These are phyloP conservation scores for Adiantum capillusveneris DNA, from an alignment of 75 land plant genomes.

Conservation along the genomic window DNA sequence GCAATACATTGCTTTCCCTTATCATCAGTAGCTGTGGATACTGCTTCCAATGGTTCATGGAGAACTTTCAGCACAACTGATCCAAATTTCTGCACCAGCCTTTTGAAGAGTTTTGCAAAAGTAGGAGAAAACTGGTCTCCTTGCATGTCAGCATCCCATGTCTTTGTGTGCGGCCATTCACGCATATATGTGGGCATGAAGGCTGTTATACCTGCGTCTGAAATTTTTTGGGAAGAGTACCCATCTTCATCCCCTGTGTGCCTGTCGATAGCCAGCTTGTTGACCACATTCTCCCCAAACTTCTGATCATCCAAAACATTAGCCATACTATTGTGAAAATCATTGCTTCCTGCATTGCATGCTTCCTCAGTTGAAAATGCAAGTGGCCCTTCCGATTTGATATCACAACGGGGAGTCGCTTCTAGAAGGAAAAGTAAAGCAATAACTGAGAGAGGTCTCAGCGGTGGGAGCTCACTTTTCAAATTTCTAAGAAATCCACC, in stretches of 20 bases:
- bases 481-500: constrained; percentile 76
- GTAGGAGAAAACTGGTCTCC: constrained; percentile 73
- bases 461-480: constrained; percentile 85
- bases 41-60: constrained; percentile 59
- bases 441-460: constrained; percentile 85
- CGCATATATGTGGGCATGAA: constrained; percentile 7
- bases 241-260: constrained; percentile 6
- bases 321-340: not conserved
- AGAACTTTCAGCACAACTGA: constrained; percentile 47
- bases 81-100: constrained; percentile 89
- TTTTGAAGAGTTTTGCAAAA: constrained; percentile 79
- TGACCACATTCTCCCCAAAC: constrained; percentile 5
- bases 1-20: constrained; percentile 92
- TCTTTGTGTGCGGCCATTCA: constrained; percentile 86
- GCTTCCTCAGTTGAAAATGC: not conserved
- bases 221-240: not conserved
- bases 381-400: not conserved
- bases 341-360: not conserved
- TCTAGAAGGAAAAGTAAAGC: constrained; percentile 73
- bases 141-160: constrained; percentile 62
- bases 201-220: constrained; percentile 2
- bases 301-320: constrained; percentile 3
- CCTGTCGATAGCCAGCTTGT: constrained; percentile 3
- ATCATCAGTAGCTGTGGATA: constrained; percentile 53
- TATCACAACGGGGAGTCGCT: constrained; percentile 46